phyloP scores from a whole-genome alignment of 345 rosid genomes.

The Cochlearia excelsa region DNA sequence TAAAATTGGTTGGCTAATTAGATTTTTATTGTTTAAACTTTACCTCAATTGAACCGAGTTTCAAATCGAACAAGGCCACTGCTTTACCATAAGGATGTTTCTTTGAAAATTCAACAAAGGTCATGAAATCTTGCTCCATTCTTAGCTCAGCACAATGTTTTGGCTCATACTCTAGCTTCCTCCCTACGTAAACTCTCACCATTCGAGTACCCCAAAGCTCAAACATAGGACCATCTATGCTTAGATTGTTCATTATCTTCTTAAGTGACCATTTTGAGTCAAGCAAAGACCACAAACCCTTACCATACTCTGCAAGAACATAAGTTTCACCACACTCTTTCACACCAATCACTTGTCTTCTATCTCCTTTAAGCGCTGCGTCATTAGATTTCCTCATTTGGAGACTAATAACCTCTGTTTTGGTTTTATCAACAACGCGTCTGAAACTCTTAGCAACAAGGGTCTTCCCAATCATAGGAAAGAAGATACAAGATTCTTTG shows the following conservation, averaged over 20 bases:
- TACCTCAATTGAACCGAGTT: slow-evolving; percentile 62
- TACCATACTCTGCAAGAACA: slow-evolving; percentile 57
- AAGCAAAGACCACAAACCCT: slow-evolving; percentile 61
- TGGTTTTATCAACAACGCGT: slow-evolving; percentile 48
- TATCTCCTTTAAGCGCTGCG: slow-evolving; percentile 27
- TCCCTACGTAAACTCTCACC: slow-evolving; percentile 61
- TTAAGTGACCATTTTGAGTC: slow-evolving; percentile 66
- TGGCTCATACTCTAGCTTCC: slow-evolving; percentile 76
- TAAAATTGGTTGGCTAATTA: too few species aligned
- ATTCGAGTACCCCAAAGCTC: slow-evolving; percentile 56
- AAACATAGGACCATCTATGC: slow-evolving; percentile 50
- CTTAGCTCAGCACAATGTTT: slow-evolving; percentile 43
- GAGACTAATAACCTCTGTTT: slow-evolving; percentile 64
- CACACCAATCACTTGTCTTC: slow-evolving; percentile 65
- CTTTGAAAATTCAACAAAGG: slow-evolving; percentile 74
- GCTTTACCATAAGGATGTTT: slow-evolving; percentile 81
- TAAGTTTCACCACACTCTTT: slow-evolving; percentile 53
- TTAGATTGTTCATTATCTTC: slow-evolving; percentile 29
- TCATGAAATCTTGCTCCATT: slow-evolving; percentile 59
- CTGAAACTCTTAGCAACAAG: slow-evolving; percentile 47
- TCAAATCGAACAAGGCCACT: slow-evolving; percentile 74
- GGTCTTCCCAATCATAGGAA: slow-evolving; percentile 49
- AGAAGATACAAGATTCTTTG: slow-evolving; percentile 58
- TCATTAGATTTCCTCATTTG: slow-evolving; percentile 66
- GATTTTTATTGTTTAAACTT: neutral